Percentiles rank a stretch among this genome's conserved stretches.
phyloP scores from a whole-genome alignment of 208 protist genomes.

The Crithidia bombi region DNA sequence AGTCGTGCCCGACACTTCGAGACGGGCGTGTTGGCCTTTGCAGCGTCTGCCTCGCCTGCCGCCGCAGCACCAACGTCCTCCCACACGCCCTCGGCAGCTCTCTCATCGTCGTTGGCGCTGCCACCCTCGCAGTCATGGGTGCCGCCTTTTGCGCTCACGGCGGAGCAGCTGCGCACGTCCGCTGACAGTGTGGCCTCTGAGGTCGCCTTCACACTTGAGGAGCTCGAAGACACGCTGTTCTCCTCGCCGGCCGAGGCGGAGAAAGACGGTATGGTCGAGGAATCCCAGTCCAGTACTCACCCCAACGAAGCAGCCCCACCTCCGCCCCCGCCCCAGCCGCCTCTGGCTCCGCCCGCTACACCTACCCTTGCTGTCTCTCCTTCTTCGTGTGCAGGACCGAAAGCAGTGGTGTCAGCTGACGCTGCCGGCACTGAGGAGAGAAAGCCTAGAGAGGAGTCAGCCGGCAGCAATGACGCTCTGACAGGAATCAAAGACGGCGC shows the following conservation, averaged over 20 bases:
- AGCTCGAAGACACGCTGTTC: conserved; percentile 78
- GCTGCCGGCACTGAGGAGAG: too few species aligned
- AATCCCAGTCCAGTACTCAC: not conserved
- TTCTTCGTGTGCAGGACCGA: not conserved
- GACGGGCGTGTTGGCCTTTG: not conserved
- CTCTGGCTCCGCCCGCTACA: not conserved
- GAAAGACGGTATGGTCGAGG: not conserved
- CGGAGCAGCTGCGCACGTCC: conserved; percentile 9
- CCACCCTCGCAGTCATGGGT: conserved; percentile 17
- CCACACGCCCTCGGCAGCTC: not conserved
- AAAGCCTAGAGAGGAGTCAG: too few species aligned
- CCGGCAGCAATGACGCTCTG: too few species aligned
- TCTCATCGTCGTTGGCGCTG: not conserved
- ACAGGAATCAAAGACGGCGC: too few species aligned
- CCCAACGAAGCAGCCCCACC: not conserved
- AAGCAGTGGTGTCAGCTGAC: too few species aligned
- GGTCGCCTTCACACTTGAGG: conserved; percentile 79
- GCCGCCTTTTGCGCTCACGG: conserved; percentile 19
- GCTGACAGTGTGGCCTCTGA: conserved; percentile 36
- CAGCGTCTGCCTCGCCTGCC: not conserved
- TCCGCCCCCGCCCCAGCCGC: not conserved
- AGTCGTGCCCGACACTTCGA: not conserved
- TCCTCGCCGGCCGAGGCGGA: not conserved
- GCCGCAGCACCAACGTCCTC: not conserved
- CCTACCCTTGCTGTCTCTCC: not conserved